These are phyloP conservation scores for Plectosphaerella plurivora DNA, from an alignment of 2,329 filamentous ascomycete species.

Conservation along the genomic window DNA sequence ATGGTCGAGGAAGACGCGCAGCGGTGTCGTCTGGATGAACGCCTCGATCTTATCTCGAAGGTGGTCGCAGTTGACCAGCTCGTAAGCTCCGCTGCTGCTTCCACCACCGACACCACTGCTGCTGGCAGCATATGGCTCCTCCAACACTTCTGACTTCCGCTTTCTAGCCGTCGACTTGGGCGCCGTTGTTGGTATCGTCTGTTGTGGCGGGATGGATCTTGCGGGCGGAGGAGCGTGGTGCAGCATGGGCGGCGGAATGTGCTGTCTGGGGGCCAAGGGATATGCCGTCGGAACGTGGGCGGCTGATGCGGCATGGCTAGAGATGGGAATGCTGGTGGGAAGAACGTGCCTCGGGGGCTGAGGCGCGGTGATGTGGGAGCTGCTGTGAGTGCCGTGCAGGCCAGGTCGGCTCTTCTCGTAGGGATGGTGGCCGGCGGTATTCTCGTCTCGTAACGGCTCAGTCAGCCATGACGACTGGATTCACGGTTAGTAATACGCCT, in stretches of 20 bases:
- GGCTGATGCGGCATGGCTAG: too few species aligned
- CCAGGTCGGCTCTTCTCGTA: not conserved
- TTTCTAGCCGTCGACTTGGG: constrained; percentile 5
- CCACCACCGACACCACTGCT: not conserved
- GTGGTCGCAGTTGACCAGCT: not conserved
- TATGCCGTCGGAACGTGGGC: too few species aligned
- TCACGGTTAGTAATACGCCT: not conserved
- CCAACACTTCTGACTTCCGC: constrained; percentile 9
- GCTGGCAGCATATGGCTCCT: not conserved
- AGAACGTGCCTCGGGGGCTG: too few species aligned
- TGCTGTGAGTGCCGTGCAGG: too few species aligned
- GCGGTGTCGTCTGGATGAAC: constrained; percentile 37
- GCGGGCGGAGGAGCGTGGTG: too few species aligned
- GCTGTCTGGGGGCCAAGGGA: too few species aligned
- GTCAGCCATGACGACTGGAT: not conserved
- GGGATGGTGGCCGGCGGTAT: not conserved
- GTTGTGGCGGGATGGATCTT: too few species aligned
- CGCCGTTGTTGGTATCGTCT: not conserved
- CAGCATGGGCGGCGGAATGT: too few species aligned
- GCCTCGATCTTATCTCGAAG: constrained; percentile 23
- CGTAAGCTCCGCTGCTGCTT: not conserved
- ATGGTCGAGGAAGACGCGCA: constrained; percentile 39
- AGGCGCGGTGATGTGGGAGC: too few species aligned
- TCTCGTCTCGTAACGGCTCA: not conserved
- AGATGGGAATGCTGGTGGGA: too few species aligned